Base-by-base conservation (phyloP, 768 basidiomycete genomes). In the Pholiota molesta region DNA sequence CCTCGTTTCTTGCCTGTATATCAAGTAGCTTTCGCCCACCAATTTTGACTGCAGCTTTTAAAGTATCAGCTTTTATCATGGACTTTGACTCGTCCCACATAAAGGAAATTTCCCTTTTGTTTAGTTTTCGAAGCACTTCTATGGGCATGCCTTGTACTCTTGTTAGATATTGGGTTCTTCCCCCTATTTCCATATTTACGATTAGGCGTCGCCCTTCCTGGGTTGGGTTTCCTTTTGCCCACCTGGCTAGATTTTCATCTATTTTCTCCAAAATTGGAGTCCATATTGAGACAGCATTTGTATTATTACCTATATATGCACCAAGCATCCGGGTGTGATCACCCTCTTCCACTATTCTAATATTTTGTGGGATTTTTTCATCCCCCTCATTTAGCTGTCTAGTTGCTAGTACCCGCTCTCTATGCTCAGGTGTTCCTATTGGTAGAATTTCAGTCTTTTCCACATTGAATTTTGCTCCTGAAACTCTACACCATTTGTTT, bases 121-220 rank as follows among this genome's bases (percentile, higher is more conserved):
- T 21, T 0, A 78, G 59, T 9, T 28, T n/a, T 3, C 66, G 60
- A 26, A 69, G 68, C 0, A 76, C 63, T 0, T 47, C 13, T 17
- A 64, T 52, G 0, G 78, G 78, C 78, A 80, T 79, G 0, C 75
- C 75, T 61, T 80, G 77, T 0, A 75, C 76, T 42, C 66, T 49
- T 0, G 75, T 71, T 0, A 73, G 62, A 66, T 76, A 81, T 55
- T 79, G 77, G 0, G 78, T 77, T 37, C 67, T 67, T 0, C 75
- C 74, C 0, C 73, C 77, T 0, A 75, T 59, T 6, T 64, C 65
- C 65, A 75, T 72, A 0, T 62, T 23, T 19, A 64, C 26, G 0
- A 67, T 57, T 33, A 69, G 62, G 0, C 62, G 16, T 51, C 67
- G 35, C 0, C 76, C 77, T 6, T 29, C 29, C 29, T 29, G 29